Conservation (phyloP, 2,329 filamentous ascomycete species). For the Fusarium fracticaudum region DNA sequence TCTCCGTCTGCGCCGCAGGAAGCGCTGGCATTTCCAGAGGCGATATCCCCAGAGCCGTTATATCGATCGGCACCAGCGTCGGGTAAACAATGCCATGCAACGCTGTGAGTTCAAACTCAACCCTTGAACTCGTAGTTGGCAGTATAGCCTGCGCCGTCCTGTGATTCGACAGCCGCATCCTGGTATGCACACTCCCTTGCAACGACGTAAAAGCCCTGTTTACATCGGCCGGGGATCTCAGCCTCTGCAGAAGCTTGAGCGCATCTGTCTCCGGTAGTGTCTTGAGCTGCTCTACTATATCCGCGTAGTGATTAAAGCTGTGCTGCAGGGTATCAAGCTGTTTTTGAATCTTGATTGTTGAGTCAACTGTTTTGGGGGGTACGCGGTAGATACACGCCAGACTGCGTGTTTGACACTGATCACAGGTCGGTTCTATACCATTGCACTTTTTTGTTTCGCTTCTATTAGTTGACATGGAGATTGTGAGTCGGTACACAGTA, state of each 20-base stretch:
- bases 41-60: neutral
- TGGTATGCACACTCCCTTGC: neutral
- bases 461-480: neutral
- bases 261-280: neutral
- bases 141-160: neutral
- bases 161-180: neutral
- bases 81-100: neutral
- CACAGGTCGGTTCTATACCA: slow-evolving; percentile 2
- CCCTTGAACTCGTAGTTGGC: neutral
- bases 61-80: neutral
- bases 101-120: slow-evolving; percentile 6
- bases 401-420: slow-evolving; percentile 1
- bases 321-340: slow-evolving; percentile 4
- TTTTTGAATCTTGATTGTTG: slow-evolving; percentile 2
- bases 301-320: neutral
- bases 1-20: neutral
- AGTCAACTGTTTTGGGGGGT: slow-evolving; percentile 4
- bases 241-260: neutral
- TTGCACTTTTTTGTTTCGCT: neutral
- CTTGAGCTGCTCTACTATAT: neutral
- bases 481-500: neutral
- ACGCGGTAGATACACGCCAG: neutral
- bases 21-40: neutral
- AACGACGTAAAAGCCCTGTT: neutral
- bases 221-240: neutral